Conservation (phyloP, 139 green algal genomes). For the Diplosphaera chodatii region DNA sequence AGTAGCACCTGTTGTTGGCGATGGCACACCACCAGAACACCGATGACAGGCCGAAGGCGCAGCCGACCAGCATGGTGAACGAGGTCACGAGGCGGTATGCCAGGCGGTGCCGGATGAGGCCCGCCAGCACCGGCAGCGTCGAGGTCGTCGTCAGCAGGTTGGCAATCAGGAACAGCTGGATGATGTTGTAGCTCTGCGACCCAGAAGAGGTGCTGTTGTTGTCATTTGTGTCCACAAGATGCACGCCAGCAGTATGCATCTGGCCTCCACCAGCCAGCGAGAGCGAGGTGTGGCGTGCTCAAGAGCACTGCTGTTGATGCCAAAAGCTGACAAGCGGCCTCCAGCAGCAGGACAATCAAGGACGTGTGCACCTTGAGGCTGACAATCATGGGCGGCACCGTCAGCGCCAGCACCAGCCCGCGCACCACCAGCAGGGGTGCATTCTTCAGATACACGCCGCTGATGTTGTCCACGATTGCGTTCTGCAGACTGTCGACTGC, state of each 20-base stretch:
- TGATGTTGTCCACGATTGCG: constrained; percentile 38
- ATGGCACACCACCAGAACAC: neutral
- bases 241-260: too few species aligned
- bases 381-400: constrained; percentile 64
- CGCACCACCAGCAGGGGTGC: constrained; percentile 10
- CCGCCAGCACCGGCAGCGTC: constrained; percentile 51
- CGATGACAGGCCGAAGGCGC: neutral
- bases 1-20: too few species aligned
- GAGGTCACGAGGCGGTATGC: constrained; percentile 4
- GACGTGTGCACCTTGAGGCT: constrained; percentile 13
- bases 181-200: constrained; percentile 40
- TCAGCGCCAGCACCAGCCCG: constrained; percentile 58
- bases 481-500: constrained; percentile 66
- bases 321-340: too few species aligned
- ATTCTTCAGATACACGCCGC: constrained; percentile 26
- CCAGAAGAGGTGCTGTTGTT: too few species aligned
- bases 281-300: too few species aligned
- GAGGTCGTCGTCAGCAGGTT: constrained; percentile 71
- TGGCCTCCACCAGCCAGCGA: too few species aligned
- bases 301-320: too few species aligned
- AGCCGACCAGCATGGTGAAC: constrained; percentile 14
- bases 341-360: too few species aligned
- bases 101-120: constrained; percentile 16
- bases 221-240: too few species aligned
- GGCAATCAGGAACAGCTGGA: constrained; percentile 71